phyloP scores from a whole-genome alignment of 176 grass and related monocot species.

The Juncus effusus region DNA sequence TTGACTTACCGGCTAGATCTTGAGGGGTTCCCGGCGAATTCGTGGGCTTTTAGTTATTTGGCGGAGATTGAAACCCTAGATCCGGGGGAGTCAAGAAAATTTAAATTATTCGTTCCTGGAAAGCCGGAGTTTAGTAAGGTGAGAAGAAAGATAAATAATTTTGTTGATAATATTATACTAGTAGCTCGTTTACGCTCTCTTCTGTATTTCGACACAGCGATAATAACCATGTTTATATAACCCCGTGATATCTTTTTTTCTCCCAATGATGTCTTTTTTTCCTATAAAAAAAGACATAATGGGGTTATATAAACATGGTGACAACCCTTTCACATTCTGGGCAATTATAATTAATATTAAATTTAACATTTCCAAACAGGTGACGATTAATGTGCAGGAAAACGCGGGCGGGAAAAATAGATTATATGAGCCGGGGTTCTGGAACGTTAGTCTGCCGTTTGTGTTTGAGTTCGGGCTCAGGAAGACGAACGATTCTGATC shows the following conservation, averaged over 20 bases:
- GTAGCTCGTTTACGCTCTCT: too few relatives aligned
- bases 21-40: slow-evolving; percentile 86
- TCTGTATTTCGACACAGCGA: too few relatives aligned
- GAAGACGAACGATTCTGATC: slow-evolving; percentile 82
- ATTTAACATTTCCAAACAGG: too few relatives aligned
- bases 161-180: too few relatives aligned
- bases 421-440: slow-evolving; percentile 81
- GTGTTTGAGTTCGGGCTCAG: slow-evolving; percentile 83
- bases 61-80: slow-evolving; percentile 79
- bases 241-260: too few relatives aligned
- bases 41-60: slow-evolving; percentile 88
- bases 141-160: too few relatives aligned
- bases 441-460: slow-evolving; percentile 78
- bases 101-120: slow-evolving; percentile 85
- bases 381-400: slow-evolving; percentile 90
- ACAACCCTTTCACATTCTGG: too few relatives aligned
- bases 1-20: slow-evolving; percentile 93
- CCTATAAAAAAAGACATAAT: too few relatives aligned
- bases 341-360: too few relatives aligned
- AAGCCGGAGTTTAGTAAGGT: slow-evolving; percentile 67
- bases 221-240: too few relatives aligned
- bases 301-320: too few relatives aligned
- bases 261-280: too few relatives aligned
- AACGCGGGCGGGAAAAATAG: slow-evolving; percentile 92
- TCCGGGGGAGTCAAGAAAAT: slow-evolving; percentile 64